Evolutionary conservation across 164 flowering plant species (phyloP).

Genomic region (Macadamia integrifolia): DNA sequence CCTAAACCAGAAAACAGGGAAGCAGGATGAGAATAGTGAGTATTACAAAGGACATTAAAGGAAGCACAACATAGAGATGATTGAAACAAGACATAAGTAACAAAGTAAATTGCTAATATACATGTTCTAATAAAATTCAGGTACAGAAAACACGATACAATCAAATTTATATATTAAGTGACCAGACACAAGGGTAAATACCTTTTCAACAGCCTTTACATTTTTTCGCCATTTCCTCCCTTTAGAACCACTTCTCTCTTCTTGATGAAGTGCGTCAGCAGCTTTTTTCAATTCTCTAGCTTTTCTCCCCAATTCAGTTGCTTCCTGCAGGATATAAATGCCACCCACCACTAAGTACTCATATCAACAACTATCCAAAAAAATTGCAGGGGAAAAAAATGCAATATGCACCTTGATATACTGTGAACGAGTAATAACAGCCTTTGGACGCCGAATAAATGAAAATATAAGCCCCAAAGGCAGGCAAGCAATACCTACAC

Average conservation of each 20-base stretch:
- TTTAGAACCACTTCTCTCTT: constrained; percentile 88
- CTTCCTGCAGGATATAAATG: constrained; percentile 54
- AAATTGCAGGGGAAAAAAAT: too few relatives aligned
- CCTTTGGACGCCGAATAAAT: constrained; percentile 70
- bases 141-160: too few relatives aligned
- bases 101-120: too few relatives aligned
- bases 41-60: too few relatives aligned
- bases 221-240: constrained; percentile 98
- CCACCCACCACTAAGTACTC: constrained; percentile 9
- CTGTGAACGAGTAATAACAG: constrained; percentile 88
- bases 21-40: too few relatives aligned
- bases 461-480: constrained; percentile 68
- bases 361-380: not conserved
- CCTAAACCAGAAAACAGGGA: too few relatives aligned
- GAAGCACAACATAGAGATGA: too few relatives aligned
- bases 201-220: constrained; percentile 95
- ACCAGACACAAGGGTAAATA: constrained; percentile 8
- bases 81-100: too few relatives aligned
- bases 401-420: constrained; percentile 71
- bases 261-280: constrained; percentile 92
- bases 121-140: too few relatives aligned
- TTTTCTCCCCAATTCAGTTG: constrained; percentile 89
- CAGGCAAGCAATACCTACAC: constrained; percentile 74
- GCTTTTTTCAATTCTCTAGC: constrained; percentile 94
- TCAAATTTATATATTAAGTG: too few relatives aligned